Evolutionary conservation across 1,139 yeast genomes (phyloP), one percentile per base, ranked within the genome.

Genomic region (Arxiozyma bovina): DNA sequence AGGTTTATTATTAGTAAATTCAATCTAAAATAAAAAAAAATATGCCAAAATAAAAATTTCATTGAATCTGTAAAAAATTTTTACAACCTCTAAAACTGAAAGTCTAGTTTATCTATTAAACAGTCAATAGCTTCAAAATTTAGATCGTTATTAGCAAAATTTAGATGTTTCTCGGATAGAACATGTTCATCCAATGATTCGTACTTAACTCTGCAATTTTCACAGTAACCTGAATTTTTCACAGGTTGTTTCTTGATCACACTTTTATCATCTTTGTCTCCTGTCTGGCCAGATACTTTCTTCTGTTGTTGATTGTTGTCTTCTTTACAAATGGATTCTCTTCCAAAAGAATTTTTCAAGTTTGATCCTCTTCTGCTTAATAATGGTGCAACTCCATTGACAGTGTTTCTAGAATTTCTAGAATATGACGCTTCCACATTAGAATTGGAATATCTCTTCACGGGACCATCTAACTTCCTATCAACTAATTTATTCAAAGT

Each of bases 161-260:
- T 80, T 49, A 87, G 77, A 69, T 94, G 99, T 61, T 85, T 81
- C 50, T 80, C 80, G 25, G 89, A 77, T 40, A 67, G 66, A 51
- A 89, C 79, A 67, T 93, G 99, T 54, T 81, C 88, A 38, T 83
- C 87, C 66, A 91, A 85, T 62, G 81, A 80, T 53, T 87, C 91
- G 66, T 87, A 93, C 66, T 86, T 85, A 60, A 86, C 88, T 41
- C 94, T 78, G 70, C 99, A 93, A 69, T 93, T 94, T 67, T 93
- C 99, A 72, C 99, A 93, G 70, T 87, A 89, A 0, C 96, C 96
- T 51, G 80, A 65, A 57, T 58, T 61, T 53, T 55, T 63, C 18
- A 57, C 56, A 15, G 50, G 55, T 15, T 54, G 56, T 50, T 51
- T 44, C 42, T 46, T 50, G 3, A 20, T 42, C 30, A 44, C 18